These are phyloP conservation scores for Penicillium atrosanguineum DNA, from an alignment of 495 filamentous ascomycete species.

Conservation along the genomic window DNA sequence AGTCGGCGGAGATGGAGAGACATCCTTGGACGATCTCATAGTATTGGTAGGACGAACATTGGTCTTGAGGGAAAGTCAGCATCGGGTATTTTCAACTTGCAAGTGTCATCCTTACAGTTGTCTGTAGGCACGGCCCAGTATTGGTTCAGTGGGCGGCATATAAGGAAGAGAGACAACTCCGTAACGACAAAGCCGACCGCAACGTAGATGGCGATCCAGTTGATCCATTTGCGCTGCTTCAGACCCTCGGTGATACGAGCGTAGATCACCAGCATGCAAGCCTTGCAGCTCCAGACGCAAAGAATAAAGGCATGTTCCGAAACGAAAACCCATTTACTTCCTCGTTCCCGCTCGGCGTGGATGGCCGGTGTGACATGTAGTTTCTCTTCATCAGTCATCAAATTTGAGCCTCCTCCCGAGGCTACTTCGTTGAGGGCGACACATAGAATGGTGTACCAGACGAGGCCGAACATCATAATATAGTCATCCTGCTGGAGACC, in stretches of 20 bases:
- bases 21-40: constrained; percentile 51
- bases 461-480: constrained; percentile 44
- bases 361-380: constrained; percentile 34
- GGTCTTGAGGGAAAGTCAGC: constrained; percentile 24
- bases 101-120: constrained; percentile 20
- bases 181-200: constrained; percentile 55
- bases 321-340: constrained; percentile 57
- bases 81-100: not conserved
- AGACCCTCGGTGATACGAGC: constrained; percentile 49
- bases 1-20: constrained; percentile 65
- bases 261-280: constrained; percentile 57
- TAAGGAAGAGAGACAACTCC: constrained; percentile 61
- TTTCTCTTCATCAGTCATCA: constrained; percentile 45
- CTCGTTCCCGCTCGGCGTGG: constrained; percentile 42
- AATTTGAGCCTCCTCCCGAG: constrained; percentile 53
- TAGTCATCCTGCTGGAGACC: constrained; percentile 52
- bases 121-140: constrained; percentile 58
- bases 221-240: constrained; percentile 39
- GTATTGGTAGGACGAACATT: constrained; percentile 52
- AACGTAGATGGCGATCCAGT: constrained; percentile 53
- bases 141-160: constrained; percentile 57
- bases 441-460: constrained; percentile 56
- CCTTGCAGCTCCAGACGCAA: constrained; percentile 49
- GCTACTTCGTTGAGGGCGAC: constrained; percentile 51
- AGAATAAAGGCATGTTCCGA: constrained; percentile 54